These are phyloP conservation scores for Sphaerulina vaccinii DNA, from an alignment of 2,329 filamentous ascomycete genomes.

Conservation along the genomic window DNA sequence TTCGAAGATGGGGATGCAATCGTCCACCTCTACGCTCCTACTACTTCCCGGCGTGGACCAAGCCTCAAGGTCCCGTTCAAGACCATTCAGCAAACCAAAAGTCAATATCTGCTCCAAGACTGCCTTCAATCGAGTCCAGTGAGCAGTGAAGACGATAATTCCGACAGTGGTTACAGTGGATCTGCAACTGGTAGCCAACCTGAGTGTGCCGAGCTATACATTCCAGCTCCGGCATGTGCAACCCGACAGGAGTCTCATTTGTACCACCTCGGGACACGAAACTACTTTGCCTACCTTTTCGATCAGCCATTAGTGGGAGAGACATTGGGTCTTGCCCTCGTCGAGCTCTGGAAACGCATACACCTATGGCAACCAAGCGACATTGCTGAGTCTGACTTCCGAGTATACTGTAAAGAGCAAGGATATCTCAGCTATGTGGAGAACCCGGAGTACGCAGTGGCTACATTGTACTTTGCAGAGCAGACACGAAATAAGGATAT, in stretches of 20 bases:
- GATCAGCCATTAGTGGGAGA: conserved; percentile 61
- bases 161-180: conserved; percentile 33
- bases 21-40: conserved; percentile 66
- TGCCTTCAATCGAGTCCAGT: conserved; percentile 34
- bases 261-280: conserved; percentile 69
- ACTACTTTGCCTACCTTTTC: conserved; percentile 71
- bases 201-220: conserved; percentile 58
- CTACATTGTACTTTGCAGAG: conserved; percentile 67
- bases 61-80: conserved; percentile 66
- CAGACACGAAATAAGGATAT: conserved; percentile 61
- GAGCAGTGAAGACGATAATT: conserved; percentile 27
- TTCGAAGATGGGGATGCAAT: conserved; percentile 65
- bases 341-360: conserved; percentile 65
- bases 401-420: conserved; percentile 65
- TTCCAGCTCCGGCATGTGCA: conserved; percentile 61
- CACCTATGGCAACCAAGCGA: conserved; percentile 44
- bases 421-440: conserved; percentile 68
- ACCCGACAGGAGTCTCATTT: conserved; percentile 56
- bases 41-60: conserved; percentile 63
- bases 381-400: conserved; percentile 40
- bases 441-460: conserved; percentile 67
- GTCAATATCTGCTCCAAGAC: conserved; percentile 58
- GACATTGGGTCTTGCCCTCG: conserved; percentile 63
- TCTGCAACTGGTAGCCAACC: conserved; percentile 16
- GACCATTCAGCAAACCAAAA: conserved; percentile 57